A percentile compares a stretch with the other conserved stretches of the same genome.
phyloP scores from a whole-genome alignment of 2,329 filamentous ascomycete genomes.

The Cladophialophora psammophila region DNA sequence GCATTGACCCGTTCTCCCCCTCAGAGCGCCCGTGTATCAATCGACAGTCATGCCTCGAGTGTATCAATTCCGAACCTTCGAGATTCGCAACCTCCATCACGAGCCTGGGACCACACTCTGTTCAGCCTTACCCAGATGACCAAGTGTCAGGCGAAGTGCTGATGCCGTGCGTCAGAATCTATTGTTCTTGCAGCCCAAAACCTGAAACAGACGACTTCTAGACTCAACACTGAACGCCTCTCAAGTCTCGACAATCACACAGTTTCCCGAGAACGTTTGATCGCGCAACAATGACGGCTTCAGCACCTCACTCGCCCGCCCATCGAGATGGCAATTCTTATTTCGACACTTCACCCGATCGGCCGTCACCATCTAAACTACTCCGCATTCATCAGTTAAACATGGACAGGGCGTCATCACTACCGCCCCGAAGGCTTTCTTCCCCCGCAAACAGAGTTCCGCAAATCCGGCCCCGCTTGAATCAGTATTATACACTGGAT shows the following conservation, averaged over 20 bases:
- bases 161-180: background rate
- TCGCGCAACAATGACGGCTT: constrained; percentile 29
- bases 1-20: background rate
- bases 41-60: constrained; percentile 17
- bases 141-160: background rate
- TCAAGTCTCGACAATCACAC: background rate
- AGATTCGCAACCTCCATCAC: constrained; percentile 6
- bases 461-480: constrained; percentile 35
- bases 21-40: background rate
- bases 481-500: constrained; percentile 81
- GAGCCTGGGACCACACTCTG: background rate
- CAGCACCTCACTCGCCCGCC: constrained; percentile 32
- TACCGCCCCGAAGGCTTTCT: constrained; percentile 30
- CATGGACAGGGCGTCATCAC: constrained; percentile 30
- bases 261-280: background rate
- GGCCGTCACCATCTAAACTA: constrained; percentile 31
- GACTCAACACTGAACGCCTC: background rate
- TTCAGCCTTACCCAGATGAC: constrained; percentile 20
- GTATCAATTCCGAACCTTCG: constrained; percentile 12
- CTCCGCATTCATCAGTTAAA: constrained; percentile 28
- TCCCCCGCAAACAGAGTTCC: constrained; percentile 28
- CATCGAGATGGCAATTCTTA: constrained; percentile 25
- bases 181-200: background rate
- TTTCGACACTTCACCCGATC: constrained; percentile 24
- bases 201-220: background rate